A percentile compares a stretch with the other conserved stretches of the same genome.
These are phyloP conservation scores for Rosa persica DNA, from an alignment of 306 rosid genomes.

Conservation along the genomic window DNA sequence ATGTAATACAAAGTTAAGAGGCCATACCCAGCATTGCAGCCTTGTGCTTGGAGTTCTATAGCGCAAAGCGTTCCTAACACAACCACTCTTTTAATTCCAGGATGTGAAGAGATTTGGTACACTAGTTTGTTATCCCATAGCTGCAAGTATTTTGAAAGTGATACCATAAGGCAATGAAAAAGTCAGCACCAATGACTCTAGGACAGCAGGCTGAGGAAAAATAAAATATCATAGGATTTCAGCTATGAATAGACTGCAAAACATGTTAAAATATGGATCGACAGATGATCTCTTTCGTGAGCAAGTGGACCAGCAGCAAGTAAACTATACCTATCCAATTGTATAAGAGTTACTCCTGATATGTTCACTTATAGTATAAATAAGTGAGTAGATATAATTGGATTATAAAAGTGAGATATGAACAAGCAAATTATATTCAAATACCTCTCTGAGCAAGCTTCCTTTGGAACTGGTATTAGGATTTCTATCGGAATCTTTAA, in stretches of 20 bases:
- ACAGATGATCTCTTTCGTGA: neutral
- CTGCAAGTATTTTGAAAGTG: conserved; percentile 42
- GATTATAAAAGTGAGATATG: neutral
- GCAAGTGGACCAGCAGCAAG: neutral
- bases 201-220: neutral
- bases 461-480: conserved; percentile 57
- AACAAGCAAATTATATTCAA: conserved; percentile 23
- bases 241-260: neutral
- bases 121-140: conserved; percentile 80
- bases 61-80: conserved; percentile 84
- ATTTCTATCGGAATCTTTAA: conserved; percentile 76
- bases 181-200: neutral
- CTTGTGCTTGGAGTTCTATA: conserved; percentile 80
- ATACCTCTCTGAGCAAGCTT: conserved; percentile 67
- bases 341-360: neutral
- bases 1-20: neutral
- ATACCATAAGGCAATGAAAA: conserved; percentile 4
- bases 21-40: conserved; percentile 69
- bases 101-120: conserved; percentile 62
- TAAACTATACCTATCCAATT: neutral
- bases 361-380: neutral
- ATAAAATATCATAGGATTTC: neutral
- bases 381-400: conserved; percentile 4
- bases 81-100: conserved; percentile 77
- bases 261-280: neutral